Evolutionary conservation across 176 grass and related monocot genomes (phyloP).

Genomic region (Bothriochloa decipiens): DNA sequence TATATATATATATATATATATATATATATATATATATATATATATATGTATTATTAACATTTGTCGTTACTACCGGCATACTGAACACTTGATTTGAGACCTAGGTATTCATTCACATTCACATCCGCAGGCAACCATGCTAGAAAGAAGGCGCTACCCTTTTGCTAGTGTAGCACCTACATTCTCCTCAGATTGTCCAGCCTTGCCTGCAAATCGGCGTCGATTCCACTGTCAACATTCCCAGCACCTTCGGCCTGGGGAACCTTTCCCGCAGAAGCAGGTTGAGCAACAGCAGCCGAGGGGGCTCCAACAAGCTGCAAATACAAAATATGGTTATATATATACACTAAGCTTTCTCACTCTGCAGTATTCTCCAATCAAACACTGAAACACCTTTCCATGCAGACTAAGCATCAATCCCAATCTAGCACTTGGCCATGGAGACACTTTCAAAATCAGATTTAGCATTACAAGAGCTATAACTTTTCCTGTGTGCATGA

Average conservation of each 20-base stretch:
- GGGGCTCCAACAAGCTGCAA: conserved; percentile 70
- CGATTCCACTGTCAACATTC: conserved; percentile 53
- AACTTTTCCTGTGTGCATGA: background rate
- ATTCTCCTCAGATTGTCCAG: conserved; percentile 77
- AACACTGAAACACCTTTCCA: background rate
- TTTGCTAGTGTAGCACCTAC: conserved; percentile 27
- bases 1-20: background rate
- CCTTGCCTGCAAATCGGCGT: conserved; percentile 62
- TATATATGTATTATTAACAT: background rate
- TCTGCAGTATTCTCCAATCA: background rate
- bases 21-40: background rate
- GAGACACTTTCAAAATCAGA: background rate
- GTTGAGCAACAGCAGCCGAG: conserved; percentile 51
- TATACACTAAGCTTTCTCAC: background rate
- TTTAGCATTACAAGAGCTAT: background rate
- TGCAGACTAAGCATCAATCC: background rate
- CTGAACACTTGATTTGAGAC: background rate
- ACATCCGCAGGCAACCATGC: background rate
- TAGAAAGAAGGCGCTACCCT: conserved; percentile 6
- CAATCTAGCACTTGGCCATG: background rate
- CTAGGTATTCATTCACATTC: background rate
- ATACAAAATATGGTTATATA: background rate
- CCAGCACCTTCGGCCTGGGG: conserved; percentile 64
- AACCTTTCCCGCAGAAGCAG: conserved; percentile 45
- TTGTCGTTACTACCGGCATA: background rate